phyloP scores from a whole-genome alignment of 2,329 filamentous ascomycete species.

The Thermoascus crustaceus region DNA sequence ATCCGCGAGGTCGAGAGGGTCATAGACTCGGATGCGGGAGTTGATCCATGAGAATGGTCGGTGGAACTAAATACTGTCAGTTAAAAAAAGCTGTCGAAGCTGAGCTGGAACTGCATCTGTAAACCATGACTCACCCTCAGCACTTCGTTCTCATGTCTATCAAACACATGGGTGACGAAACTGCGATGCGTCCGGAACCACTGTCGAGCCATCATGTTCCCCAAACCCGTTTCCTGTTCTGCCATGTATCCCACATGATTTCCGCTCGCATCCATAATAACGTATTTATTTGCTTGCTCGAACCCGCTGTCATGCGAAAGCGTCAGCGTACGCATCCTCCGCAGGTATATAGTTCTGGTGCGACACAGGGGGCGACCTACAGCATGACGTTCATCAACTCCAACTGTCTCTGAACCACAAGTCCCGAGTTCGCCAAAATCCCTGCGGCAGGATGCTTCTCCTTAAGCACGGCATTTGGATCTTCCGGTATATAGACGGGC shows the following conservation, averaged over 20 bases:
- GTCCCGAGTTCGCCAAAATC: constrained; percentile 52
- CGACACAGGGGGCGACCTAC: constrained; percentile 19
- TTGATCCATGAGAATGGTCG: constrained; percentile 58
- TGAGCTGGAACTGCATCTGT: not conserved
- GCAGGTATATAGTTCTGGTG: not conserved
- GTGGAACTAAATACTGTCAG: constrained; percentile 41
- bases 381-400: constrained; percentile 60
- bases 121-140: constrained; percentile 35
- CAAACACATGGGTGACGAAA: constrained; percentile 59
- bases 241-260: constrained; percentile 58
- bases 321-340: constrained; percentile 1
- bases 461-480: constrained; percentile 52
- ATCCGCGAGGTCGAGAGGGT: constrained; percentile 36
- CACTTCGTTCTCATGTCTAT: constrained; percentile 52
- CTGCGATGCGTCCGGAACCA: constrained; percentile 55
- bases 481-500: constrained; percentile 54
- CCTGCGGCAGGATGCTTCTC: constrained; percentile 49
- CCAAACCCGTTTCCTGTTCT: constrained; percentile 54
- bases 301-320: constrained; percentile 40
- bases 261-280: constrained; percentile 56
- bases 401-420: constrained; percentile 55
- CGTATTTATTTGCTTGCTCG: constrained; percentile 59
- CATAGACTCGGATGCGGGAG: constrained; percentile 50
- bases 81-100: too few relatives aligned
- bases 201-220: constrained; percentile 49